Evolutionary conservation across 2,329 filamentous ascomycete species (phyloP), one percentile per base, ranked within the genome.

Genomic region (Epicoccum sorghinum): DNA sequence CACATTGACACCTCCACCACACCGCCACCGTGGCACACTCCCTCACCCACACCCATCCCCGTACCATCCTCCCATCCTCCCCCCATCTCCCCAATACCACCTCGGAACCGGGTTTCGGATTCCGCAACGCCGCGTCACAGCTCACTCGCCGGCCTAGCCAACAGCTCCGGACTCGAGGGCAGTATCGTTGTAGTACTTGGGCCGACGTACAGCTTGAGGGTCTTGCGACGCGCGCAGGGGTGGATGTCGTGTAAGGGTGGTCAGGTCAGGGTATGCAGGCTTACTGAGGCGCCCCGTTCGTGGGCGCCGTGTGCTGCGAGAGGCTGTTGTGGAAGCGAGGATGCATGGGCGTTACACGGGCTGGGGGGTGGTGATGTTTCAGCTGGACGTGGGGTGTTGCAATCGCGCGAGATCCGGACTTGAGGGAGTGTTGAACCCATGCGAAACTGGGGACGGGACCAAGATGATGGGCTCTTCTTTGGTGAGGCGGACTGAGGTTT

Each of bases 1-100:
- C 53, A 55, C 61, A 59, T 62, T 55, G 46, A 55, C 52, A 55
- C 46, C 47, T 55, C 52, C 52, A 50, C 52, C 47, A 41, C 46
- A 33, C 46, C 27, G 52, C 46, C 47, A 50, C 46, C 13, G 37
- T 50, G 12, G n/a, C 32, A 50, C 52, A 32, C 13, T 7, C 32
- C 42, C 22, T 10, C 4, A 27, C 43, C n/a, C 23, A n/a, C 29
- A 27, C 41, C 27, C 9, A 29, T 30, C 30, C 36, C 44, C 41
- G 41, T 47, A 30, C 41, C 37, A 25, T 14, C 7, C 36, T 42
- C 40, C 52, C 44, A 14, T 18, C 32, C 23, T 24, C 9, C 25
- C 9, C 25, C 23, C 13, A 22, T 7, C 5, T 6, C 29, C 35
- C 27, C 35, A 42, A 42, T 32, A 7, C 47, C 40, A 35, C 47